Evolutionary conservation across 129 eudicot species (phyloP), one percentile per base, ranked within the genome.

Genomic region (Flaveria linearis): DNA sequence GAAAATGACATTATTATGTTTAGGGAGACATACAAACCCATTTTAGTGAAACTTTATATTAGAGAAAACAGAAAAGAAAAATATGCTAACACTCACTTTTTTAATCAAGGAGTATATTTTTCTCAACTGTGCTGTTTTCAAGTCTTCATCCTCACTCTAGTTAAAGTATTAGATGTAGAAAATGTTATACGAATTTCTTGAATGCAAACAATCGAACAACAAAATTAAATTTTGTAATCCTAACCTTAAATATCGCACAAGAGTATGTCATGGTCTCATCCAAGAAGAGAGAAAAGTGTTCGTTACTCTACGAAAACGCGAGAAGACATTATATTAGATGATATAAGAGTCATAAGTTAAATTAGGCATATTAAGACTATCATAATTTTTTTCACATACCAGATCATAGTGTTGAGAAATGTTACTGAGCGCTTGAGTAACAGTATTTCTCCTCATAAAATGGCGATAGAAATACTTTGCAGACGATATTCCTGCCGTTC

Each of bases 251-350:
- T 79, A 87, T 68, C 10, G 93, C 97, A 69, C 93, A 89, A 0
- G 97, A 92, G 70, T 92, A 92, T 50, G 88, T 82, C 97, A 92
- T 92, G 67, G 93, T 92, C 46, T 89, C 91, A 55, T 92, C 97
- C 89, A 92, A 69, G 81, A 87, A 92, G 50, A 92, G 85, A 30
- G 92, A 82, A 76, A 92, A 92, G 39, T 87, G 79, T 69, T 87
- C 88, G 47, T 92, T 92, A 76, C 93, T 89, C 96, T 89, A 82
- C 7, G 71, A 68, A 25, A 13, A 78, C 42, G 22, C 15, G 33
- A 12, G 3, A 23, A 22, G 39, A 16, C 28, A 28, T 4, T 56
- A 8, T 56, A 56, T 56, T 22, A 20, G 30, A 56, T 56, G 63
- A 56, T 2, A 56, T 9, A 9, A 56, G 63, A 22, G 30, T 8